phyloP scores from a whole-genome alignment of 2,329 filamentous ascomycete species.

The Ascochyta lentis region DNA sequence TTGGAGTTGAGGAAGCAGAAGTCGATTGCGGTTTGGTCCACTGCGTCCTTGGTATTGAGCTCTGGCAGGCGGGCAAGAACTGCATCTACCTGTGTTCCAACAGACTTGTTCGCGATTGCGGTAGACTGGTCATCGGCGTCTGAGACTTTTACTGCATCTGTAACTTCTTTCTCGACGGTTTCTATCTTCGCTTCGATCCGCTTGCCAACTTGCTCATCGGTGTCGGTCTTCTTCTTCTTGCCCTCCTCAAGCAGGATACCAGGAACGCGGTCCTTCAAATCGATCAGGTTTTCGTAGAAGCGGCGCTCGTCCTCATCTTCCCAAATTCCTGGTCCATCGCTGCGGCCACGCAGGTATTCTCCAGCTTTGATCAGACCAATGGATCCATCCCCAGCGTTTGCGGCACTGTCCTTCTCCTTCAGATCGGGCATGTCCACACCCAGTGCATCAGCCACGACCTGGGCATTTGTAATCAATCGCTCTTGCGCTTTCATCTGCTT shows the following conservation, averaged over 20 bases:
- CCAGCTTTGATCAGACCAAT: conserved; percentile 95
- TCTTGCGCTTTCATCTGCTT: conserved; percentile 93
- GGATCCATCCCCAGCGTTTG: conserved; percentile 71
- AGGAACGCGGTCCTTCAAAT: conserved; percentile 94
- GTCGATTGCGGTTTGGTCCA: conserved; percentile 91
- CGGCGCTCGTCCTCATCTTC: conserved; percentile 97
- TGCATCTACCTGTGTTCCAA: conserved; percentile 94
- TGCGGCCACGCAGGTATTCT: conserved; percentile 88
- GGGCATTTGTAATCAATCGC: conserved; percentile 86
- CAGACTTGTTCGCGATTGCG: conserved; percentile 96
- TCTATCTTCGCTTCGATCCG: conserved; percentile 62
- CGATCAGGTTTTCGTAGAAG: conserved; percentile 96
- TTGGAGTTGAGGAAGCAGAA: conserved; percentile 99
- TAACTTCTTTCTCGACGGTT: conserved; percentile 48
- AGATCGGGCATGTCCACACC: conserved; percentile 93
- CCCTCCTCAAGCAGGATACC: conserved; percentile 90
- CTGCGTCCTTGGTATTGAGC: conserved; percentile 85
- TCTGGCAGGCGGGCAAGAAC: conserved; percentile 88
- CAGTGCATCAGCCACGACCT: conserved; percentile 86
- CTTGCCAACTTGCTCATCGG: conserved; percentile 82
- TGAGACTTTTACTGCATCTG: conserved; percentile 58
- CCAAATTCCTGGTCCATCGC: conserved; percentile 94
- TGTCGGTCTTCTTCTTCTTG: conserved; percentile 89
- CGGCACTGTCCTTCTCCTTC: conserved; percentile 77
- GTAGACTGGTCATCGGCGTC: conserved; percentile 82